Evolutionary conservation across 306 rosid genomes (phyloP), one percentile per base, ranked within the genome.

Genomic region (Gleditsia sinensis): DNA sequence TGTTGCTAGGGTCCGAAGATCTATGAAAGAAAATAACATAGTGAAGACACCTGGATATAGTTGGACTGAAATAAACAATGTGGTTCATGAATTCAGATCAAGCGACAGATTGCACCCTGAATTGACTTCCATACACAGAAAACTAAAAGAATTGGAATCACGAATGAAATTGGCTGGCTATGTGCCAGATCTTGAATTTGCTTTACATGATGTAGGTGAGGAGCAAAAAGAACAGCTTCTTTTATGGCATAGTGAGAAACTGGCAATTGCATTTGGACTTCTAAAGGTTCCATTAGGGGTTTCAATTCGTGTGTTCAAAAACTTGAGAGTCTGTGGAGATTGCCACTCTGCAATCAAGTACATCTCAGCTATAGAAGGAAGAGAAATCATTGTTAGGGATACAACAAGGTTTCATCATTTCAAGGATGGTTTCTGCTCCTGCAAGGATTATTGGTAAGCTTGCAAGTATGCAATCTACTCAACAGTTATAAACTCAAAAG

Each of bases 271-370:
- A 24, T 88, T 84, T 9, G 98, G 96, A 69, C 87, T 92, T 71
- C 30, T 92, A n/a, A 86, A 86, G 56, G 72, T 83, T 70, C 87
- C 91, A 9, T 27, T 53, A 4, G 92, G 88, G 50, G 75, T 69
- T 72, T 92, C 91, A 33, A 88, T 92, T 45, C 85, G 91, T 25
- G 88, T 92, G 43, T 90, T 92, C 55, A 92, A 90, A 60, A 92
- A 92, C 90, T 80, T 86, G 86, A 90, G 98, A 81, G 86, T 92
- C 9, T 88, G 95, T 79, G 98, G 98, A 50, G 96, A 90, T 81
- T 93, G 98, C 72, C 98, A 93, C 75, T 58, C 76, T 37, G 96
- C 98, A 36, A 81, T 79, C 49, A 93, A 88, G 88, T 88, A 88
- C 75, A 87, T 93, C 43, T 93, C 98, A 69, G 88, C 87, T 25